These are phyloP conservation scores for Pueraria montana DNA, from an alignment of 306 rosid genomes.

Conservation along the genomic window DNA sequence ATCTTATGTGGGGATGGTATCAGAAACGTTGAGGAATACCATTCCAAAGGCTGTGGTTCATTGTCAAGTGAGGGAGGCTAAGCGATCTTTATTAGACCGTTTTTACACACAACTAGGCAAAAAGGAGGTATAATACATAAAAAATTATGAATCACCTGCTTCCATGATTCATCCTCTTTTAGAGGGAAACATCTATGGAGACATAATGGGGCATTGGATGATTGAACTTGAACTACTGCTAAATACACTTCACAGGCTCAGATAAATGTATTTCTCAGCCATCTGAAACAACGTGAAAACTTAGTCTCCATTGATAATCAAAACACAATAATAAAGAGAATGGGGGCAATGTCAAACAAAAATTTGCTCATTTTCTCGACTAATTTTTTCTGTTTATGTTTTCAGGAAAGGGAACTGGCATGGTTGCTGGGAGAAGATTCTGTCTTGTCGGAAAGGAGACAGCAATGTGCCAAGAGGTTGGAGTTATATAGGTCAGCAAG, in stretches of 20 bases:
- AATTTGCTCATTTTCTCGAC: slow-evolving; percentile 11
- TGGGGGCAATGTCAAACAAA: background rate
- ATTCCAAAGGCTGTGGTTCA: slow-evolving; percentile 97
- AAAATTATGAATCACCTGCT: background rate
- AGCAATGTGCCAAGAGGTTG: slow-evolving; percentile 77
- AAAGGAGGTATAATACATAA: slow-evolving; percentile 70
- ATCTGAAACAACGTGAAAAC: background rate
- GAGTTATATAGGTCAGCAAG: slow-evolving; percentile 89
- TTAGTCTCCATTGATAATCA: background rate
- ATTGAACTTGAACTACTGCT: background rate
- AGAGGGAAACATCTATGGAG: slow-evolving; percentile 6
- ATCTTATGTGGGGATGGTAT: slow-evolving; percentile 90
- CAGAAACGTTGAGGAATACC: slow-evolving; percentile 81
- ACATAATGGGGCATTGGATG: background rate
- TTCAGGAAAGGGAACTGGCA: slow-evolving; percentile 81
- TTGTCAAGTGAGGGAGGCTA: slow-evolving; percentile 82
- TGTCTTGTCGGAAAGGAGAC: slow-evolving; percentile 84
- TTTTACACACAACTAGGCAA: slow-evolving; percentile 77
- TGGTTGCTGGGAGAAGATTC: slow-evolving; percentile 88
- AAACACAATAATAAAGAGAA: background rate
- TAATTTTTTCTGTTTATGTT: slow-evolving; percentile 31
- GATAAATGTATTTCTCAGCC: background rate
- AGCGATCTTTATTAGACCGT: slow-evolving; percentile 69
- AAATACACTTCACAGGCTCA: background rate
- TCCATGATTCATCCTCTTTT: background rate